Evolutionary conservation across 345 rosid species (phyloP), one percentile per base, ranked within the genome.

Genomic region (Gossypium raimondii): DNA sequence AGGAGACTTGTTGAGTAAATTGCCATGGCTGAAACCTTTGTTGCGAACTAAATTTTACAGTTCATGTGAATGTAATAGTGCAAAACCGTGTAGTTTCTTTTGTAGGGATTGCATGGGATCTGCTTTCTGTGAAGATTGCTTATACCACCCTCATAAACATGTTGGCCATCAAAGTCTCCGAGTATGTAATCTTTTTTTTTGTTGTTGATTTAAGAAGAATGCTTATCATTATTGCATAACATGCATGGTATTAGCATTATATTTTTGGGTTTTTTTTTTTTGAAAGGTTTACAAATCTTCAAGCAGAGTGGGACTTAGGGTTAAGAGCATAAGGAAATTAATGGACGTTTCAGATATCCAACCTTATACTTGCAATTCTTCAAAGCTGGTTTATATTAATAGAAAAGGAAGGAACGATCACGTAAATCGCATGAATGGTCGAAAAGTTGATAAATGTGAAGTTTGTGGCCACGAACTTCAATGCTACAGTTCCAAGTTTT

Each of bases 341-440:
- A 13, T 73, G 51, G 75, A 73, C 48, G 67, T 60, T 44, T 73
- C 75, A 2, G 67, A 73, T 43, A 73, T 73, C 14, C 75, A 73
- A 44, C 67, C 43, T 14, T 73, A 59, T 57, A 13, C 27, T 14
- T 57, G 67, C 75, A 58, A 73, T n/a, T 73, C 75, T 14, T 59
- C 9, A 17, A 73, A 73, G 67, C 43, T 73, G 45, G 75, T 73
- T 20, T 73, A 59, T 47, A 44, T 73, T 18, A 22, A 44, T 6
- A 59, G 55, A n/a, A 59, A 73, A 73, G 25, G 56, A 22, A 59
- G 43, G 41, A 17, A 24, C 18, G 52, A 56, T 0, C 20, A 57
- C 11, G 56, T 22, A 47, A 56, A 6, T 58, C n/a, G 38, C 14
- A n/a, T 16, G 14, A 55, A 43, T 58, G 22, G 65, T 25, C 20